Evolutionary conservation across 2,329 filamentous ascomycete species (phyloP), one percentile per base, ranked within the genome.

Genomic region (Pestalotiopsis sp.): DNA sequence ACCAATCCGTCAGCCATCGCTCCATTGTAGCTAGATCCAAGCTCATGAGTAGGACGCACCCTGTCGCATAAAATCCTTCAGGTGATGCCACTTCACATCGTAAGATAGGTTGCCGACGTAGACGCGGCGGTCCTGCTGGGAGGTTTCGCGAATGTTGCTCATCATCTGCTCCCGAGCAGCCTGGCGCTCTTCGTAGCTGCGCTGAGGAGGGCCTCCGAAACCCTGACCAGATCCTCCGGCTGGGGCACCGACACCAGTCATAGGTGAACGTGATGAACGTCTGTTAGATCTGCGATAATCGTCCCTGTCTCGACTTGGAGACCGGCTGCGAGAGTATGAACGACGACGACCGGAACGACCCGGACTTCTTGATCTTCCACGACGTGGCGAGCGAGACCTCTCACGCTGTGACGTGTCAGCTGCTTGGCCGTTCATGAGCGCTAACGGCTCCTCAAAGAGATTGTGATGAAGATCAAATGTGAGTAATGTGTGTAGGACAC

Each of bases 61-160:
- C 90, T 97, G 94, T 89, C 96, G 93, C 96, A 99, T 99, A 81
- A 98, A 98, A 86, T 99, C 96, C 87, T 99, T 99, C 72, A 99
- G 90, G 79, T 98, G 96, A 86, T 98, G 95, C 96, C 96, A 99
- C 87, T 99, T 99, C 82, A 99, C 96, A 87, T 99, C 96, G 86
- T 99, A 99, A 64, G 95, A 96, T 76, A 99, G 89, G 81, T 99
- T 99, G 83, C 96, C 96, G 81, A 99, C 96, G 82, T 99, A 99
- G 89, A 99, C 96, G 75, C 96, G 95, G 79, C 96, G 95, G 87
- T 99, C 96, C 84, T 99, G 96, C 82, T 98, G 96, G 71, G 96
- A 98, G 61, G 93, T 92, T 79, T 98, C 96, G 79, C 94, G 92
- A 76, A 98, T 92, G 80, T 90, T 94, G 83, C 91, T 92, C 94